phyloP scores from a whole-genome alignment of 1,284 basidiomycete genomes.

The Wallemia ichthyophaga region DNA sequence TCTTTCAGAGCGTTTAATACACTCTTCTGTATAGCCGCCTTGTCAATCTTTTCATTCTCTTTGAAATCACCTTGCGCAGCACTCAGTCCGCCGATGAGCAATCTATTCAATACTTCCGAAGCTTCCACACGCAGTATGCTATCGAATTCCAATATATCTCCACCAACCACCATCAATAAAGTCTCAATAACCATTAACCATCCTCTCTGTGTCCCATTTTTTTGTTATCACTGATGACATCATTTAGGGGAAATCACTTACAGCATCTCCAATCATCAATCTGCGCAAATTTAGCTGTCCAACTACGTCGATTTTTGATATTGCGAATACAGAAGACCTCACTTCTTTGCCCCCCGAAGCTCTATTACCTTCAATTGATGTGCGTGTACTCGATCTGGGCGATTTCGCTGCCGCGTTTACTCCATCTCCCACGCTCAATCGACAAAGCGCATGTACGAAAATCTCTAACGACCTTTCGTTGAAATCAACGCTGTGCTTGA shows the following conservation, averaged over 20 bases:
- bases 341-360: no score
- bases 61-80: conserved; percentile 10
- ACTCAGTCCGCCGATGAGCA: conserved; percentile 26
- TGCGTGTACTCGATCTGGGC: conserved; percentile 2
- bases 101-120: conserved; percentile 50
- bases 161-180: conserved; percentile 39
- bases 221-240: neutral
- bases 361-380: conserved; percentile 21
- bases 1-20: conserved; percentile 44
- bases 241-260: neutral
- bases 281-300: conserved; percentile 53
- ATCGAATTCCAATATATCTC: conserved; percentile 32
- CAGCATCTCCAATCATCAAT: conserved; percentile 38
- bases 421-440: conserved; percentile 61
- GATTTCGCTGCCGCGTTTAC: conserved; percentile 28
- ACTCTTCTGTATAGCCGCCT: conserved; percentile 46
- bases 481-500: conserved; percentile 42
- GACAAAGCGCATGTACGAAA: conserved; percentile 55
- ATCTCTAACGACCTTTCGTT: conserved; percentile 51
- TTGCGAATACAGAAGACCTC: no score
- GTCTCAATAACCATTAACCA: conserved; percentile 57
- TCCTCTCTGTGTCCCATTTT: conserved; percentile 16
- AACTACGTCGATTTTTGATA: conserved; percentile 51
- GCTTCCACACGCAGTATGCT: conserved; percentile 52
- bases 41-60: conserved; percentile 17